A percentile compares a stretch with the other conserved stretches of the same genome.
Evolutionary conservation across 805 yeast species (phyloP).

Genomic region (Scheffersomyces amazonensis): DNA sequence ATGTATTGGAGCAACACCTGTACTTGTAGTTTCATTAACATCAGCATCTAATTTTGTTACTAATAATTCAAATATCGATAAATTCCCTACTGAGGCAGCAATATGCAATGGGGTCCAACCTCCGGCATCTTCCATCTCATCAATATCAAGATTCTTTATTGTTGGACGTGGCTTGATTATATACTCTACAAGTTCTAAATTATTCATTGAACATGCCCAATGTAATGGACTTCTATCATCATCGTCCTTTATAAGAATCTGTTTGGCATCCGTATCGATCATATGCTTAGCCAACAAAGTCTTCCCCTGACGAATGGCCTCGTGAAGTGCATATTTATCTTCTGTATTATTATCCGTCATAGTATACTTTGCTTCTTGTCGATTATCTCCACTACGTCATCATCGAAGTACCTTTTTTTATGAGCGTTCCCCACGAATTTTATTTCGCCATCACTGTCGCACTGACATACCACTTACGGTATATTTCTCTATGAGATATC

Average conservation of each 20-base stretch:
- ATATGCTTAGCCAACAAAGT: slow-evolving; percentile 48
- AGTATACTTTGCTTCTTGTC: no score
- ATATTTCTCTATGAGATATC: no score
- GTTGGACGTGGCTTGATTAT: slow-evolving; percentile 13
- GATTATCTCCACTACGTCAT: no score
- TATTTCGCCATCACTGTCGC: no score
- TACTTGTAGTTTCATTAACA: slow-evolving; percentile 57
- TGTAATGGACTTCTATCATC: slow-evolving; percentile 82
- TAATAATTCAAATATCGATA: slow-evolving; percentile 49
- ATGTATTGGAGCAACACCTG: slow-evolving; percentile 74
- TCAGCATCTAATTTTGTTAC: slow-evolving; percentile 53
- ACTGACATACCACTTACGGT: no score
- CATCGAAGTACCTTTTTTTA: no score
- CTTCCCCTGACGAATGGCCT: slow-evolving; percentile 67
- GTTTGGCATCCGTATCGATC: slow-evolving; percentile 47
- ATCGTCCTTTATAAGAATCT: slow-evolving; percentile 50
- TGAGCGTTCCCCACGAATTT: no score
- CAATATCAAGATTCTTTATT: slow-evolving; percentile 52
- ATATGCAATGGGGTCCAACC: slow-evolving; percentile 92
- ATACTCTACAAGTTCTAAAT: slow-evolving; percentile 50
- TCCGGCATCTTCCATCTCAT: slow-evolving; percentile 64
- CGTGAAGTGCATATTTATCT: slow-evolving; percentile 39
- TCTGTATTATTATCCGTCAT: neutral
- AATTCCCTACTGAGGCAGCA: slow-evolving; percentile 71
- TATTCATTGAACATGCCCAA: slow-evolving; percentile 79